Conservation (phyloP, 345 rosid genomes). For the Microthlaspi erraticum region DNA sequence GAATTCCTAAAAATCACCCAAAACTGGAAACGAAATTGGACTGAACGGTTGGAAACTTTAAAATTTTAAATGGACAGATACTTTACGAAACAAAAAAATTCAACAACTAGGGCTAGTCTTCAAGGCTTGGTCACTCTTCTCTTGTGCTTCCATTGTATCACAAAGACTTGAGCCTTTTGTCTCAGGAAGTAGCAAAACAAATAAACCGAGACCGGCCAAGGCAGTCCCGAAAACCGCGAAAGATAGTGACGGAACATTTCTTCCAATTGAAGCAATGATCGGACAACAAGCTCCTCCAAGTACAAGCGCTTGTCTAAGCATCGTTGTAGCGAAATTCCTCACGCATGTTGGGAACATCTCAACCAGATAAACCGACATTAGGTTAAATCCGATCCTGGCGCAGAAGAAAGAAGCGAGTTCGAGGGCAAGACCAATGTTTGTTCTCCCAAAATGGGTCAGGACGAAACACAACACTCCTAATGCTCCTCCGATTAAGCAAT, state of each 20-base stretch:
- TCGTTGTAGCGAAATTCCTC: too few species aligned
- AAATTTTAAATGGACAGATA: too few species aligned
- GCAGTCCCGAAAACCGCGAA: conserved; percentile 49
- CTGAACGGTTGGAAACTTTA: too few species aligned
- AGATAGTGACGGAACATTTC: conserved; percentile 25
- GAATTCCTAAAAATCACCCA: too few species aligned
- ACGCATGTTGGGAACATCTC: conserved; percentile 65
- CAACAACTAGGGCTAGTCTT: conserved; percentile 1
- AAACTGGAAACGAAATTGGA: too few species aligned
- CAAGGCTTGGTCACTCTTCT: conserved; percentile 37
- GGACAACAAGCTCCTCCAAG: conserved; percentile 49
- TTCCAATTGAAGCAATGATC: conserved; percentile 43
- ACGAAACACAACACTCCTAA: conserved; percentile 47
- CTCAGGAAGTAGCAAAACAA: conserved; percentile 46
- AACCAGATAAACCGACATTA: conserved; percentile 48
- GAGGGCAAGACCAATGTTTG: conserved; percentile 36
- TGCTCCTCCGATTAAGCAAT: conserved; percentile 46
- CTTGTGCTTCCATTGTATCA: conserved; percentile 52
- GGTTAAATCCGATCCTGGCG: conserved; percentile 48
- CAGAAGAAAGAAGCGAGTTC: conserved; percentile 64
- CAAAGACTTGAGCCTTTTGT: conserved; percentile 45
- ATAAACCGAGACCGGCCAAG: conserved; percentile 36
- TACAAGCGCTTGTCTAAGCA: conserved; percentile 52
- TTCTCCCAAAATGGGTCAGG: background rate
- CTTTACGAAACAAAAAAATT: too few species aligned